phyloP scores from a whole-genome alignment of 169 alveolate species.

The Cryptosporidium viatorum region DNA sequence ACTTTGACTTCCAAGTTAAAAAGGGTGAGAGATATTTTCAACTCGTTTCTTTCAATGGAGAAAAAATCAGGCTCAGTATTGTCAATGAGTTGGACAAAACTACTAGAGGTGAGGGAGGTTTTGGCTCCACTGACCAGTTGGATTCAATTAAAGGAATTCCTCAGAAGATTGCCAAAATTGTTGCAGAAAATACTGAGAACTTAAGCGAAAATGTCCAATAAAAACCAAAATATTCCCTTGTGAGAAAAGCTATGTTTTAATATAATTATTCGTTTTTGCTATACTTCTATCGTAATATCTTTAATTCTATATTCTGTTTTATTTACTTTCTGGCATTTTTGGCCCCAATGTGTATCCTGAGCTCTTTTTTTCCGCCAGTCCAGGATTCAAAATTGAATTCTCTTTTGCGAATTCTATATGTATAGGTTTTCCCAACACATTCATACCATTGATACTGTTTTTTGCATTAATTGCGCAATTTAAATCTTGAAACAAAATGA shows the following conservation, averaged over 20 bases:
- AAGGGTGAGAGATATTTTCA: conserved; percentile 84
- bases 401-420: conserved; percentile 36
- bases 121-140: conserved; percentile 87
- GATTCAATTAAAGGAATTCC: neutral
- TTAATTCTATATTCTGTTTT: neutral
- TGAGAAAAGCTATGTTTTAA: neutral
- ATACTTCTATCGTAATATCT: neutral
- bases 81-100: conserved; percentile 88
- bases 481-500: conserved; percentile 46
- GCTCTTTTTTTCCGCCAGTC: neutral
- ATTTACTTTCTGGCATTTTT: conserved; percentile 6
- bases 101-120: conserved; percentile 89
- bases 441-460: conserved; percentile 47
- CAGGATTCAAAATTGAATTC: conserved; percentile 38
- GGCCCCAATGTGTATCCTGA: conserved; percentile 17
- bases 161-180: conserved; percentile 22
- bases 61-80: conserved; percentile 85
- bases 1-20: conserved; percentile 85
- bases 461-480: conserved; percentile 50
- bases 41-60: conserved; percentile 89
- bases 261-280: neutral
- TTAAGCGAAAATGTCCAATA: neutral
- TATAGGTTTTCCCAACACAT: conserved; percentile 50
- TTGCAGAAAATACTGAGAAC: neutral
- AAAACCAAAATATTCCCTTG: neutral